These are phyloP conservation scores for Solanum hybrid DNA, from an alignment of 305 asterid genomes.

Conservation along the genomic window DNA sequence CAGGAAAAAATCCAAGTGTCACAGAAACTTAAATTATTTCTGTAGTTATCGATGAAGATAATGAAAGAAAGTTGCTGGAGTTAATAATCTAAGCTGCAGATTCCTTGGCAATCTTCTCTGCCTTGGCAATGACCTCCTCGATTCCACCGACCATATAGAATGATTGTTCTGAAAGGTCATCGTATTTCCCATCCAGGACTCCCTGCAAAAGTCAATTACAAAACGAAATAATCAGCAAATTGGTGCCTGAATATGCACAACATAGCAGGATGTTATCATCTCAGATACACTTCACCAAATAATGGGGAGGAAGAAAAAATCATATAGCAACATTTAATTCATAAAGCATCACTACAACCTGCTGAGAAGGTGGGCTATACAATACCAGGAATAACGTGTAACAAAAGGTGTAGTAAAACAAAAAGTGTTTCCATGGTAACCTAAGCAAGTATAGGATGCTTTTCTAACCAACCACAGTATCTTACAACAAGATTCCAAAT, in stretches of 20 bases:
- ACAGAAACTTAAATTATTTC: slow-evolving; percentile 48
- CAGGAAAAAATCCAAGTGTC: slow-evolving; percentile 25
- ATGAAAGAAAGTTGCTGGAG: slow-evolving; percentile 7
- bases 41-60: slow-evolving; percentile 33
- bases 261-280: neutral
- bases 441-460: neutral
- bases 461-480: neutral
- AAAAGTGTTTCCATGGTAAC: neutral
- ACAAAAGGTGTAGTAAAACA: neutral
- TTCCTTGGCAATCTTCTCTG: slow-evolving; percentile 95
- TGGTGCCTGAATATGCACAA: neutral
- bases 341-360: neutral
- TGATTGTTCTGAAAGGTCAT: slow-evolving; percentile 86
- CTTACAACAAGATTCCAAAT: neutral
- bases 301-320: neutral
- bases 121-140: slow-evolving; percentile 91
- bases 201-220: slow-evolving; percentile 39
- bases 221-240: slow-evolving; percentile 5
- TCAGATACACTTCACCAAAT: neutral
- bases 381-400: neutral
- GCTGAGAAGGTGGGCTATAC: neutral
- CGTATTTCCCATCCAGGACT: slow-evolving; percentile 86
- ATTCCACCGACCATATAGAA: slow-evolving; percentile 99
- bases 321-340: neutral
- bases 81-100: slow-evolving; percentile 47